Conservation (phyloP, 495 filamentous ascomycete species). For the Hyaloscypha bicolor region DNA sequence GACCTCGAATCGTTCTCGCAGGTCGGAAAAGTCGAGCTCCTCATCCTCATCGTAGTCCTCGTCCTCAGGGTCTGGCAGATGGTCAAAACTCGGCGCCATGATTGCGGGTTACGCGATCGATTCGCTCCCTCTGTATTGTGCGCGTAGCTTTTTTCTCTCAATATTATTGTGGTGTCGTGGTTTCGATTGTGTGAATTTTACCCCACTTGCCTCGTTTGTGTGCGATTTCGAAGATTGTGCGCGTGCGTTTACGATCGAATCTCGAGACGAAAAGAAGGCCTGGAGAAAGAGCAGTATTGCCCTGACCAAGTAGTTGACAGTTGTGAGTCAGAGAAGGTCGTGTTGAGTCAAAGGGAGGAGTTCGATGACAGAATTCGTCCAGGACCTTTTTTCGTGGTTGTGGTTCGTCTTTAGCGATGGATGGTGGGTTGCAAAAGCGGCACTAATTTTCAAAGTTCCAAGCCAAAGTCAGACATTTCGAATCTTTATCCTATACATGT, state of each 20-base stretch:
- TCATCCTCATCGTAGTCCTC: slow-evolving; percentile 88
- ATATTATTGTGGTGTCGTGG: neutral
- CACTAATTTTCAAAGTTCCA: neutral
- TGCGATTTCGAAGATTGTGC: slow-evolving; percentile 4
- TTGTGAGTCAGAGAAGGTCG: neutral
- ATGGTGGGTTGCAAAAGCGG: neutral
- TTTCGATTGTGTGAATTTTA: slow-evolving; percentile 14
- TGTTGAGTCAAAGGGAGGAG: neutral
- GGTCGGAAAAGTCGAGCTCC: slow-evolving; percentile 92
- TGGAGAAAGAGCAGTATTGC: neutral
- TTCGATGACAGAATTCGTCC: neutral
- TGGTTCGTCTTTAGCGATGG: neutral
- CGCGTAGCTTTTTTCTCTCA: neutral
- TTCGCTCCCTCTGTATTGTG: slow-evolving; percentile 1
- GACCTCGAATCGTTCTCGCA: slow-evolving; percentile 90
- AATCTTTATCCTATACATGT: neutral
- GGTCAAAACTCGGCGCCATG: slow-evolving; percentile 63
- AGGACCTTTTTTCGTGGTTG: slow-evolving; percentile 3
- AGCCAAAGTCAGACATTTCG: neutral
- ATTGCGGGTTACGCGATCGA: slow-evolving; percentile 33
- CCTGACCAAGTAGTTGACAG: neutral
- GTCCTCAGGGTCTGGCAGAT: slow-evolving; percentile 76
- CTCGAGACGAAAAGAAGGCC: neutral
- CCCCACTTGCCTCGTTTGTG: slow-evolving; percentile 24
- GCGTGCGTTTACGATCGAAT: neutral